Evolutionary conservation across 139 green algal genomes (phyloP).

Genomic region (Chlorella sp.): DNA sequence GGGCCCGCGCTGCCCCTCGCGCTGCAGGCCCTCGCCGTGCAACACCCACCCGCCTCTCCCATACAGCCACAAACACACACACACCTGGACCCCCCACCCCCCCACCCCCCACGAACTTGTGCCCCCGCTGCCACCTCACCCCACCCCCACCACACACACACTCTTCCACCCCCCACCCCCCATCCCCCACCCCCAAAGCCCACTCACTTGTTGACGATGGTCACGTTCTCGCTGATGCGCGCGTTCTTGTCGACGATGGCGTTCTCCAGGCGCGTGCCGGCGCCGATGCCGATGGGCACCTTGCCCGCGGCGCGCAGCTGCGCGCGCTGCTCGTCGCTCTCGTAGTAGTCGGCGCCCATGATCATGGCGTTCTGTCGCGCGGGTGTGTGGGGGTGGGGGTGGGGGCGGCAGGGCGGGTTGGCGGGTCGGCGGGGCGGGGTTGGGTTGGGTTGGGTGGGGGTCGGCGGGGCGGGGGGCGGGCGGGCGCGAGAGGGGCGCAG

Average conservation of each 20-base stretch:
- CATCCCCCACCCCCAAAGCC: neutral
- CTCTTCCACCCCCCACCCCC: neutral
- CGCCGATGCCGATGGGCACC: conserved; percentile 94
- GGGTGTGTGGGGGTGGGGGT: neutral
- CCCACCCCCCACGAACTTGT: conserved; percentile 3
- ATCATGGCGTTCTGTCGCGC: conserved; percentile 87
- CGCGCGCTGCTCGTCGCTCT: conserved; percentile 81
- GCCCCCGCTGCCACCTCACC: too few species aligned
- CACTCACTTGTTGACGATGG: conserved; percentile 89
- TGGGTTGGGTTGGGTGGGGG: too few species aligned
- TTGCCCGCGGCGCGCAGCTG: conserved; percentile 62
- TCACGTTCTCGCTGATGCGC: conserved; percentile 87
- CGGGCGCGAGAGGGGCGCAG: too few species aligned
- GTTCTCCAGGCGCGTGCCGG: conserved; percentile 79
- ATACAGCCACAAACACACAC: too few species aligned
- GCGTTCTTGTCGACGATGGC: conserved; percentile 99
- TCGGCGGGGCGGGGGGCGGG: too few species aligned
- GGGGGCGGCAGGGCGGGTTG: neutral
- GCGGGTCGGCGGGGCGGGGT: too few species aligned
- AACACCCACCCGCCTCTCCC: too few species aligned
- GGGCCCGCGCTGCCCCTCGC: too few species aligned
- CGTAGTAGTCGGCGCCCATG: conserved; percentile 98
- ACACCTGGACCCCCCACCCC: too few species aligned
- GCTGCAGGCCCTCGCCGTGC: too few species aligned
- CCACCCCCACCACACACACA: too few species aligned